A percentile compares a stretch with the other conserved stretches of the same genome.
Evolutionary conservation across 768 basidiomycete genomes (phyloP).

Genomic region (Agrocybe pediades): DNA sequence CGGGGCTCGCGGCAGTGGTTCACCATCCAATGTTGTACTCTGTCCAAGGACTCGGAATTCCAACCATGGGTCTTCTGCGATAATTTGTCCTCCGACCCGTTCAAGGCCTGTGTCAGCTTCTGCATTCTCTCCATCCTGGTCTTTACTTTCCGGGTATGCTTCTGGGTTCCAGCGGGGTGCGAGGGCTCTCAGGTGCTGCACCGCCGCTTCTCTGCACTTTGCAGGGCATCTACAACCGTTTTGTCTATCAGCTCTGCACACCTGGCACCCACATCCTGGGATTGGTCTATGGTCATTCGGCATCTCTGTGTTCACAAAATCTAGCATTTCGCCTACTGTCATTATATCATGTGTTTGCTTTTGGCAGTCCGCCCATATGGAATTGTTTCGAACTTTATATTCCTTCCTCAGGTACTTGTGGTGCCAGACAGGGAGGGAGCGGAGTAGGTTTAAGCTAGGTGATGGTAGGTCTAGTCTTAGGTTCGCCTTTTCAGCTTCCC

Average conservation of each 20-base stretch:
- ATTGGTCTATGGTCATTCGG: neutral
- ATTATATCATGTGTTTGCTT: constrained; percentile 11
- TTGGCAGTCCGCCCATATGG: constrained; percentile 14
- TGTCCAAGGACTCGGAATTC: too few relatives aligned
- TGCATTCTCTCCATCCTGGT: too few relatives aligned
- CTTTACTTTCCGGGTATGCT: too few relatives aligned
- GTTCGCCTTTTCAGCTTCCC: constrained; percentile 20
- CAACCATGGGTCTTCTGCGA: too few relatives aligned
- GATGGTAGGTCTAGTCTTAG: constrained; percentile 14
- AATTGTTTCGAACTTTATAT: constrained; percentile 1
- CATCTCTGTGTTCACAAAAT: neutral
- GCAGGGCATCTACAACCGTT: neutral
- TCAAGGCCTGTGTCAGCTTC: too few relatives aligned
- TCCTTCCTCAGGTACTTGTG: constrained; percentile 19
- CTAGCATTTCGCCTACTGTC: constrained; percentile 14
- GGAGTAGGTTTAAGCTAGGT: constrained; percentile 7
- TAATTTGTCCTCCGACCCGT: too few relatives aligned
- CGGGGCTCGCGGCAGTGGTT: too few relatives aligned
- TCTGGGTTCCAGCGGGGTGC: too few relatives aligned
- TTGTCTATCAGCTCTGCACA: neutral
- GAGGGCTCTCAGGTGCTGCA: too few relatives aligned
- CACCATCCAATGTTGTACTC: too few relatives aligned
- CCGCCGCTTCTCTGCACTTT: too few relatives aligned
- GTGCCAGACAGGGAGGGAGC: constrained; percentile 31
- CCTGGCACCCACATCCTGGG: constrained; percentile 3